Percentiles rank a stretch among this genome's conserved stretches.
Evolutionary conservation across 2,329 filamentous ascomycete genomes (phyloP).

Genomic region (Talaromyces amestolkiae): DNA sequence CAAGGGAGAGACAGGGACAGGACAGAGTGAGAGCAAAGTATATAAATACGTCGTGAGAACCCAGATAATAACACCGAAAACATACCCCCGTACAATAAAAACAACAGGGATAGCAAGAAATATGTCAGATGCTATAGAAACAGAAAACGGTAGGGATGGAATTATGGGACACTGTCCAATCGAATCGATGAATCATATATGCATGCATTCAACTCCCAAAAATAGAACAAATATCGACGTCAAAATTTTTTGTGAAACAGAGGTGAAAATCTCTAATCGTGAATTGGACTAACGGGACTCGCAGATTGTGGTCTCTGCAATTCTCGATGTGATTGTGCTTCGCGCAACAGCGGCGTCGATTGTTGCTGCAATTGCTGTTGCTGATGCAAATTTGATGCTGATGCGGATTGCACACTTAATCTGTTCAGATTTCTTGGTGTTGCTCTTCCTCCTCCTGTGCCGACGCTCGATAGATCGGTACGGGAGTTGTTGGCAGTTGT

Average conservation of each 20-base stretch:
- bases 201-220: background rate
- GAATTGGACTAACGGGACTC: slow-evolving; percentile 16
- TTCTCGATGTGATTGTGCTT: background rate
- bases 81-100: background rate
- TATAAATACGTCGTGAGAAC: background rate
- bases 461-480: slow-evolving; percentile 13
- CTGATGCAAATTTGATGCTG: slow-evolving; percentile 10
- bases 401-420: slow-evolving; percentile 12
- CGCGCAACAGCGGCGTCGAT: background rate
- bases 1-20: background rate
- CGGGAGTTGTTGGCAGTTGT: slow-evolving; percentile 16
- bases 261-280: background rate
- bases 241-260: background rate
- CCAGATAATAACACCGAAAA: slow-evolving; percentile 1
- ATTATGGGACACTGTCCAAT: background rate
- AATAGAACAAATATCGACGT: background rate
- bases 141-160: background rate
- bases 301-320: background rate
- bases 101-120: background rate
- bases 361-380: background rate
- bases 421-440: slow-evolving; percentile 5
- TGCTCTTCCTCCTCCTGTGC: slow-evolving; percentile 7
- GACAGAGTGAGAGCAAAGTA: background rate
- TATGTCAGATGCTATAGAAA: background rate
- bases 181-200: slow-evolving; percentile 1